phyloP scores from a whole-genome alignment of 306 rosid genomes.

The Cucurbita ficifolia region DNA sequence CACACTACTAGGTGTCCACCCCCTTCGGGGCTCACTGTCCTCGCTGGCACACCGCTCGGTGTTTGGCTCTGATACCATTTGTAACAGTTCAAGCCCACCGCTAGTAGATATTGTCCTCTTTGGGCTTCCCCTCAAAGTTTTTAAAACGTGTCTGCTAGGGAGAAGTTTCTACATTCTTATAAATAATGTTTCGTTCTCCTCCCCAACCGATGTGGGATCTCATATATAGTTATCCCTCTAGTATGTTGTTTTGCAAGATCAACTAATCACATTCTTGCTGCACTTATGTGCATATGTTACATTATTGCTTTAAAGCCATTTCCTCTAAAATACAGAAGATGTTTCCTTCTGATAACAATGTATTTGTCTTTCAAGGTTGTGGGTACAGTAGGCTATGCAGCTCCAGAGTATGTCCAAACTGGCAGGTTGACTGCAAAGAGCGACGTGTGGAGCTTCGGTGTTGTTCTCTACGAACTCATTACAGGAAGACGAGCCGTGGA shows the following conservation, averaged over 20 bases:
- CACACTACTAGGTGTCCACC: too few relatives aligned
- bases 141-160: too few relatives aligned
- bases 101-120: too few relatives aligned
- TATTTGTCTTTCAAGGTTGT: conserved; percentile 51
- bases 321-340: not conserved
- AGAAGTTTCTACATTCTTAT: too few relatives aligned
- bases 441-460: conserved; percentile 95
- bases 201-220: too few relatives aligned
- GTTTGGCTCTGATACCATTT: too few relatives aligned
- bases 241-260: not conserved
- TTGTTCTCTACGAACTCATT: conserved; percentile 85
- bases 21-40: too few relatives aligned
- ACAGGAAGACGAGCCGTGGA: conserved; percentile 93
- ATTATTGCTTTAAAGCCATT: not conserved
- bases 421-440: conserved; percentile 85
- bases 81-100: too few relatives aligned
- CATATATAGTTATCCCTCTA: not conserved
- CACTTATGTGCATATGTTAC: not conserved
- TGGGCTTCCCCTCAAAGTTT: too few relatives aligned
- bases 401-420: conserved; percentile 92
- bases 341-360: not conserved
- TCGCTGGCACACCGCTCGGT: too few relatives aligned
- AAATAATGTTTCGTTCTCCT: too few relatives aligned
- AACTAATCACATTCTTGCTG: not conserved
- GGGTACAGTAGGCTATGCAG: conserved; percentile 91